A percentile compares a stretch with the other conserved stretches of the same genome.
These are phyloP conservation scores for Periconia macrospinosa DNA, from an alignment of 2,329 filamentous ascomycete species.

Conservation along the genomic window DNA sequence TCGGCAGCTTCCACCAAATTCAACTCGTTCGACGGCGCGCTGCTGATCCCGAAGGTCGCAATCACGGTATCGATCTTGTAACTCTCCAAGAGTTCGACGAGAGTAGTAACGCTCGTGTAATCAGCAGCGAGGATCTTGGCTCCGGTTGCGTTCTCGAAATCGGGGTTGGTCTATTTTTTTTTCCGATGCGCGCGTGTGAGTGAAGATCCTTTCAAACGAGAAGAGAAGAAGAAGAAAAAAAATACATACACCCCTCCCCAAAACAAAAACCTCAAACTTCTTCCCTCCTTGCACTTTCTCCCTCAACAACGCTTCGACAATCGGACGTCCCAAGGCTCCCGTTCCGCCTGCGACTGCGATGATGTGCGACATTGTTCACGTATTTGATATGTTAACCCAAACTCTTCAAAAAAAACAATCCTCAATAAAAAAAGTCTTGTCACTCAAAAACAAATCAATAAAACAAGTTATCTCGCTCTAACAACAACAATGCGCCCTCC, in stretches of 20 bases:
- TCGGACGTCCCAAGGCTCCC: conserved; percentile 48
- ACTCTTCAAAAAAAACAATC: too few species aligned
- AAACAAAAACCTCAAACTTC: conserved; percentile 44
- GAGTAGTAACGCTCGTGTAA: conserved; percentile 31
- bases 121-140: conserved; percentile 27
- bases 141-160: conserved; percentile 11
- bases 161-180: conserved; percentile 8
- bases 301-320: conserved; percentile 50
- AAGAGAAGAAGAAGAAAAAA: neutral
- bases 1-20: conserved; percentile 51
- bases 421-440: too few species aligned
- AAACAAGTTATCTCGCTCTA: too few species aligned
- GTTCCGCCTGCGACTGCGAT: conserved; percentile 54
- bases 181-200: too few species aligned
- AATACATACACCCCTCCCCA: conserved; percentile 44
- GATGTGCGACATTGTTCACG: conserved; percentile 24
- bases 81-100: conserved; percentile 32
- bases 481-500: too few species aligned
- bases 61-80: conserved; percentile 51
- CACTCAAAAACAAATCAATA: too few species aligned
- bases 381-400: conserved; percentile 1
- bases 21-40: conserved; percentile 38
- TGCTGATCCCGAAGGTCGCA: conserved; percentile 30
- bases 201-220: too few species aligned
- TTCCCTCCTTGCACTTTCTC: too few species aligned